phyloP scores from a whole-genome alignment of 805 yeast genomes.

The Metschnikowia cubensis region DNA sequence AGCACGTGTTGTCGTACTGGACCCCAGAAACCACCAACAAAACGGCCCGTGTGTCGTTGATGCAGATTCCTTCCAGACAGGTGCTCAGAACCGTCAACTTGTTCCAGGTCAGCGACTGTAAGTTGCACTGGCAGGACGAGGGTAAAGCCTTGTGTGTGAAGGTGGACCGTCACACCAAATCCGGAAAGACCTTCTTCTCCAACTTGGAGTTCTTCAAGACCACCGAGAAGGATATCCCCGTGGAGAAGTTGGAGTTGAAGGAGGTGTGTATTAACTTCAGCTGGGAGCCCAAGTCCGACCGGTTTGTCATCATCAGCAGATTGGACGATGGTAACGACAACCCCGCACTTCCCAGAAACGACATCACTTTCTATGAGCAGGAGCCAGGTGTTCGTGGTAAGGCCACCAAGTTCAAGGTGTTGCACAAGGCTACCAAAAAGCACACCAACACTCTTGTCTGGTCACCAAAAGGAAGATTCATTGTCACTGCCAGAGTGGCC shows the following conservation, averaged over 20 bases:
- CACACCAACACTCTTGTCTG: conserved; percentile 71
- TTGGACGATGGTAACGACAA: conserved; percentile 52
- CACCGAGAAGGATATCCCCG: conserved; percentile 86
- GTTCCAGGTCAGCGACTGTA: conserved; percentile 90
- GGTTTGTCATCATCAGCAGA: conserved; percentile 77
- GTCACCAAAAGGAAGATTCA: conserved; percentile 93
- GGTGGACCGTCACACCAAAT: conserved; percentile 95
- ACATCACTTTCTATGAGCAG: conserved; percentile 75
- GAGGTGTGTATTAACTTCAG: conserved; percentile 84
- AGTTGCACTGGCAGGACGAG: conserved; percentile 90
- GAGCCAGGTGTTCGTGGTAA: conserved; percentile 54
- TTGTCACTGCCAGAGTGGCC: conserved; percentile 47
- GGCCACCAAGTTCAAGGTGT: conserved; percentile 51
- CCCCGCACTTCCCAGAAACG: conserved; percentile 63
- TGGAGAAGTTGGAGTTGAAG: conserved; percentile 88
- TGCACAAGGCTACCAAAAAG: conserved; percentile 57
- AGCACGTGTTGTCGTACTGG: conserved; percentile 85
- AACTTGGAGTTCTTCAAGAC: conserved; percentile 88
- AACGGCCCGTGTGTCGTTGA: conserved; percentile 88
- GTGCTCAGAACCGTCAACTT: conserved; percentile 87
- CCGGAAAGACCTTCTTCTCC: conserved; percentile 86
- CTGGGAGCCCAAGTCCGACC: conserved; percentile 93
- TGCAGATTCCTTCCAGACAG: conserved; percentile 80
- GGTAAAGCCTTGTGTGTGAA: conserved; percentile 83
- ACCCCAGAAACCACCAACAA: conserved; percentile 91